These are phyloP conservation scores for Pisolithus sp. DNA, from an alignment of 768 basidiomycete genomes.

Conservation along the genomic window DNA sequence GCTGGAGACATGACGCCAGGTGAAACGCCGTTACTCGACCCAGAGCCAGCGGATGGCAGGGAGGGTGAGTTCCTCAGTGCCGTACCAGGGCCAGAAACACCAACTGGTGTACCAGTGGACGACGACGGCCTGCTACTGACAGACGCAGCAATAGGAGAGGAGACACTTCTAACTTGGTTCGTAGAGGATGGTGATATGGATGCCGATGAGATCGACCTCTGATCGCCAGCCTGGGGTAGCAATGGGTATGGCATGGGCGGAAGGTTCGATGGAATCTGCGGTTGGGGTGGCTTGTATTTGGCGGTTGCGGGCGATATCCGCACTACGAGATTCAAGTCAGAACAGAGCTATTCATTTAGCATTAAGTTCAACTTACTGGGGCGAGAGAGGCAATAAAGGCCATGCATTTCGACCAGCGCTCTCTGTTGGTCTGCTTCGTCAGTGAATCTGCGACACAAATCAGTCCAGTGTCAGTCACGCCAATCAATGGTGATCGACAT, in stretches of 20 bases:
- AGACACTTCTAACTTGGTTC: constrained; percentile 56
- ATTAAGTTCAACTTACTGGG: constrained; percentile 55
- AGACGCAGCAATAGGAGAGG: constrained; percentile 56
- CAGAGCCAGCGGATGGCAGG: constrained; percentile 45
- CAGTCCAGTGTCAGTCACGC: background rate
- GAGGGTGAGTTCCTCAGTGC: constrained; percentile 49
- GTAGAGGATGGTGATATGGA: constrained; percentile 43
- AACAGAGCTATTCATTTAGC: constrained; percentile 1
- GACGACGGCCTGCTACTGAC: constrained; percentile 15
- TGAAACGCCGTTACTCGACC: constrained; percentile 38
- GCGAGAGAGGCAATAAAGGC: constrained; percentile 80
- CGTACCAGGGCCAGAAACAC: constrained; percentile 40
- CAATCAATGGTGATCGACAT: background rate
- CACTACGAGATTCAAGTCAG: constrained; percentile 48
- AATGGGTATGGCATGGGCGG: constrained; percentile 42
- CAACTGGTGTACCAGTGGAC: constrained; percentile 28
- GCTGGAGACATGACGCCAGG: constrained; percentile 45
- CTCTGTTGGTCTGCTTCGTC: constrained; percentile 86
- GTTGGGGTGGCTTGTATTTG: constrained; percentile 66
- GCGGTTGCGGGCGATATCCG: constrained; percentile 87
- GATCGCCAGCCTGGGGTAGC: constrained; percentile 18
- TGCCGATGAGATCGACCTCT: constrained; percentile 37
- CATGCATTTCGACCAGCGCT: constrained; percentile 88
- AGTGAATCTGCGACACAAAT: constrained; percentile 54
- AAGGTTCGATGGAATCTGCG: constrained; percentile 33